phyloP scores from a whole-genome alignment of 176 grass and related monocot species.

The Eleusine indica region DNA sequence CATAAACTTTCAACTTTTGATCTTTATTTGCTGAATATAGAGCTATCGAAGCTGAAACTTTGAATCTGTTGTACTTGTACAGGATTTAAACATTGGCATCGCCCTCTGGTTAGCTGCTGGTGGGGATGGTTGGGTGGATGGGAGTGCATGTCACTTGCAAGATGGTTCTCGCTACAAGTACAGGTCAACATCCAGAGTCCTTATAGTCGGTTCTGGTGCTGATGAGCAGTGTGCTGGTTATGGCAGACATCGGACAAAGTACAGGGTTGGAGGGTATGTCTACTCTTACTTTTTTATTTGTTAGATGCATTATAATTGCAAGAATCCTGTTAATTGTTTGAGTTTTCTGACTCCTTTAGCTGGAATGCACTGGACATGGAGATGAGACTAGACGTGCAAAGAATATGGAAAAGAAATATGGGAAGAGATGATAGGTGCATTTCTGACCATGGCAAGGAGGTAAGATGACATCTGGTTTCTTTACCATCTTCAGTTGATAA shows the following conservation, averaged over 20 bases:
- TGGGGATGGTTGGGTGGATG: conserved; percentile 90
- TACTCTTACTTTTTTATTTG: conserved; percentile 24
- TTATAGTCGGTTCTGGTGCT: conserved; percentile 90
- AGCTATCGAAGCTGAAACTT: conserved; percentile 21
- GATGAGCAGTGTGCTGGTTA: conserved; percentile 98
- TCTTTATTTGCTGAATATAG: neutral
- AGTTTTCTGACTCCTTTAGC: conserved; percentile 43
- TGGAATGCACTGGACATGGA: conserved; percentile 74
- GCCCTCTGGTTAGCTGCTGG: conserved; percentile 93
- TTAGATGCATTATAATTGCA: conserved; percentile 7
- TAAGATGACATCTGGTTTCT: conserved; percentile 14
- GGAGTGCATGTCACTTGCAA: conserved; percentile 46
- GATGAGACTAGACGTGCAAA: conserved; percentile 91
- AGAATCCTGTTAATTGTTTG: conserved; percentile 22
- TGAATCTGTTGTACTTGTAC: conserved; percentile 27
- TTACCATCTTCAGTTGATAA: neutral
- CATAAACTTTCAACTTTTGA: neutral
- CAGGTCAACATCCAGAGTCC: conserved; percentile 70
- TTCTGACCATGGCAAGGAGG: conserved; percentile 94
- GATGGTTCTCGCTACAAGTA: conserved; percentile 59
- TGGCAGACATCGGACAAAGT: conserved; percentile 90
- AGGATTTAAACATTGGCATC: conserved; percentile 97
- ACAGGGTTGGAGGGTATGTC: conserved; percentile 81
- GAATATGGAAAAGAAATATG: conserved; percentile 99
- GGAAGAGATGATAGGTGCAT: conserved; percentile 96